phyloP scores from a whole-genome alignment of 495 filamentous ascomycete species.

The Penicillium pancosmium region DNA sequence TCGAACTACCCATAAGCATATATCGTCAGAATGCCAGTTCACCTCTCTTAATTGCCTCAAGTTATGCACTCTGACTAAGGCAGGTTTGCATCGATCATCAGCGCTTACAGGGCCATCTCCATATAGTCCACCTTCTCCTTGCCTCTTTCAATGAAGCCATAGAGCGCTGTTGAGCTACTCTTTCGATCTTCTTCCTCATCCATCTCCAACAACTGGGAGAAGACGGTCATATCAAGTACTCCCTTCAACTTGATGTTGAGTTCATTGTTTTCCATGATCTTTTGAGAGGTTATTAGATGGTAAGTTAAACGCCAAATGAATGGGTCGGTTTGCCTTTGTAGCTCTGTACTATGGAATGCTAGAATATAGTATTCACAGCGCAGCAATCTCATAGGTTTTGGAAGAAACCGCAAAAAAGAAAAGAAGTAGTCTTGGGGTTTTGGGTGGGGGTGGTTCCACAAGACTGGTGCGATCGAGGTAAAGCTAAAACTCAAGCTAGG shows the following conservation, averaged over 20 bases:
- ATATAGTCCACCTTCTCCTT: neutral
- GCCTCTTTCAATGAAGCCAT: constrained; percentile 4
- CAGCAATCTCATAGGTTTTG: neutral
- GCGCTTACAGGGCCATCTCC: constrained; percentile 2
- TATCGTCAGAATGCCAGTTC: neutral
- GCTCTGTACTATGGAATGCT: neutral
- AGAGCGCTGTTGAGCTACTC: neutral
- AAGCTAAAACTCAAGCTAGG: neutral
- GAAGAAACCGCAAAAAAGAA: neutral
- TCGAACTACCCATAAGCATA: neutral
- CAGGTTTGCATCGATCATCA: neutral
- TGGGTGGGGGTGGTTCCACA: neutral
- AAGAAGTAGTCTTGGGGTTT: neutral
- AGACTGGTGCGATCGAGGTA: neutral
- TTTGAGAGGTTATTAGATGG: neutral
- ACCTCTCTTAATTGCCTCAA: neutral
- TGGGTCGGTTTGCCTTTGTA: neutral
- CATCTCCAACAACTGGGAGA: constrained; percentile 3
- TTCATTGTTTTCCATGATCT: neutral
- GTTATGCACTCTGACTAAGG: neutral
- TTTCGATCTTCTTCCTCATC: constrained; percentile 2
- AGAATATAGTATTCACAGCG: neutral
- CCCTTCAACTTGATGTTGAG: neutral
- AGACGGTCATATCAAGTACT: constrained; percentile 5
- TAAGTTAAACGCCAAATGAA: neutral